Base-by-base conservation (phyloP, 768 basidiomycete genomes). In the Hysterangium stoloniferum region DNA sequence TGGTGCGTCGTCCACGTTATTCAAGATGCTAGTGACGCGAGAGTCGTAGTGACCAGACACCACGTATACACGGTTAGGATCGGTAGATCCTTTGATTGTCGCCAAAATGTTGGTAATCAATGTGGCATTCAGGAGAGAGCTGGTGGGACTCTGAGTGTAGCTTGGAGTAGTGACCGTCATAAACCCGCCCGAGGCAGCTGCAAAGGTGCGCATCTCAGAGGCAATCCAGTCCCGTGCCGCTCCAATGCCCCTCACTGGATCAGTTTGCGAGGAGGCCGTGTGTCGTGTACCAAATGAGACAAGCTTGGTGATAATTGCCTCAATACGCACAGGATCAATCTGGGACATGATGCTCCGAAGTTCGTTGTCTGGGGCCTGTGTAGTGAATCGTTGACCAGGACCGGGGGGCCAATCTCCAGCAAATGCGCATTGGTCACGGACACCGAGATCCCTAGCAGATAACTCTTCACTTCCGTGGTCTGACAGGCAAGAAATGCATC, bases 141-240 rank as follows among this genome's bases (percentile, higher is more conserved):
- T 55, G 4, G 64, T 60, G 2, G 69, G 64, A 31, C 56, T 55
- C 54, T 78, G 76, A 36, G 74, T 61, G 58, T 71, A 77, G 55
- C 69, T 71, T 6, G 68, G 72, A 15, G 74, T 71, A 7, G 65
- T 58, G 31, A 80, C 71, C 5, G 56, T 55, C 48, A 61, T 56
- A 48, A 61, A 57, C 13, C 58, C 63, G 9, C 31, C 65, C 65
- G 67, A 73, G 63, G 36, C 71, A 66, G 45, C 64, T 59, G 35
- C 73, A 71, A 40, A 68, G 54, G 24, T 59, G 19, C 37, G 67
- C 69, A 78, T 68, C 58, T 77, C 64, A 4, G 68, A 57, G 3
- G 72, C 73, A 55, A 78, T 72, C 78, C 76, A 79, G 62, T 77
- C 75, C 25, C 75, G 62, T 15, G 78, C 73, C 5, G 76, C 78